phyloP scores from a whole-genome alignment of 192 early-diverging fungal genomes.

The Linnemannia zychae region DNA sequence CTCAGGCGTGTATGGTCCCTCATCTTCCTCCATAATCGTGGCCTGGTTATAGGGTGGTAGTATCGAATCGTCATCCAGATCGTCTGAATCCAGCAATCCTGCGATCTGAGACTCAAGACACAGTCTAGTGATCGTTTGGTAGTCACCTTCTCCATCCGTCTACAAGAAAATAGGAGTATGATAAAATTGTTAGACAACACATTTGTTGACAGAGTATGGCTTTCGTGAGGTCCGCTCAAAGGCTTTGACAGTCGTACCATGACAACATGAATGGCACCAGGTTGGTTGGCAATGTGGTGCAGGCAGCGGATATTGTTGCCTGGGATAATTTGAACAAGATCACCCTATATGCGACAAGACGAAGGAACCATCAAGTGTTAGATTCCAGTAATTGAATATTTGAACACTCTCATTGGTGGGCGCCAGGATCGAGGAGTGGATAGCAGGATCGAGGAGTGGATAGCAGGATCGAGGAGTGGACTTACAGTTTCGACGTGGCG shows the following conservation, averaged over 20 bases:
- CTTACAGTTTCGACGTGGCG: constrained; percentile 81
- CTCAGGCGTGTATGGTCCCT: constrained; percentile 23
- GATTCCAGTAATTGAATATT: background rate
- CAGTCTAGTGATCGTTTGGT: constrained; percentile 46
- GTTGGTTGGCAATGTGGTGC: constrained; percentile 60
- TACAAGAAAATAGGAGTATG: background rate
- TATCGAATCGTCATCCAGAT: background rate
- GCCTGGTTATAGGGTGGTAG: constrained; percentile 15
- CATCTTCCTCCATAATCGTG: constrained; percentile 48
- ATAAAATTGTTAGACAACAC: background rate
- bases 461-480: background rate
- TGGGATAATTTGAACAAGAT: constrained; percentile 65
- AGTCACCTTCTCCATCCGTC: constrained; percentile 54
- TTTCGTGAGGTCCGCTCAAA: background rate
- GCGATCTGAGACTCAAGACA: constrained; percentile 49
- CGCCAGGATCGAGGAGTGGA: background rate
- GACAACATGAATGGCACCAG: constrained; percentile 62
- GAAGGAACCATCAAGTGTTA: background rate
- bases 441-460: background rate
- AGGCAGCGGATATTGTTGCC: constrained; percentile 72
- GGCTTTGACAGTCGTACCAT: constrained; percentile 44
- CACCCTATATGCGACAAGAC: constrained; percentile 47
- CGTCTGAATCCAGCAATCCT: constrained; percentile 15
- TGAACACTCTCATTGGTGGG: background rate
- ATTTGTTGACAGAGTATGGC: background rate